Base-by-base conservation (phyloP, 2,329 filamentous ascomycete species). In the Dryadomyces quercivorus region DNA sequence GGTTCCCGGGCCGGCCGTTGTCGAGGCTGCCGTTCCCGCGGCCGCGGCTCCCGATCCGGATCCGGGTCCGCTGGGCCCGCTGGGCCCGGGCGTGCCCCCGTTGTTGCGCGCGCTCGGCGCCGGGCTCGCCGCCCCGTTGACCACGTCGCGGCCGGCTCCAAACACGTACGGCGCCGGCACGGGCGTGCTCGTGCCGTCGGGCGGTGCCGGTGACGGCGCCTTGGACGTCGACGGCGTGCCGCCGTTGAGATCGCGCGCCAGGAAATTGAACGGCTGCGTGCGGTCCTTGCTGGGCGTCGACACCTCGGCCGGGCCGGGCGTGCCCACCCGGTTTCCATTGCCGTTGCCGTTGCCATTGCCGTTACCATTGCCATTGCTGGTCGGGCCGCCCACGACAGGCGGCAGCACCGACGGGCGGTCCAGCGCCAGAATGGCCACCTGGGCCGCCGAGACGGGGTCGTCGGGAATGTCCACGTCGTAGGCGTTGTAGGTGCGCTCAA, bases 391-490 rank as follows among this genome's bases (percentile, higher is more conserved):
- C 22, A 34, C n/a, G 20, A 15, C 53, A 74, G 70, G 64, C 21
- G 57, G 59, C 55, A 70, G 70, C 42, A 84, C 69, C 0, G 80
- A 81, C 1, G 81, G 81, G 62, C 82, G 80, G 58, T 82, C 78
- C 36, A 77, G 70, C 0, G 76, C 75, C 26, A 85, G 66, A 42
- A 84, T 78, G 21, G 75, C 84, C 9, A 88, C 74, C 69, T 98
- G 93, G 5, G 93, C 92, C 9, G 84, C 76, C 0, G 93, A 95
- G 1, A 83, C 73, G 1, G 93, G 93, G 64, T 98, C 93, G 66
- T 97, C 95, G 0, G 91, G 88, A 13, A 78, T 68, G 36, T 92
- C 86, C 31, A 86, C 84, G 58, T 97, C 93, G 67, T 98, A 98
- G 13, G 94, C 82, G 65, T 98, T 95, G 62, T 91, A 90, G 0